Evolutionary conservation across 75 land plant species (phyloP).

Genomic region (Picea glauca): DNA sequence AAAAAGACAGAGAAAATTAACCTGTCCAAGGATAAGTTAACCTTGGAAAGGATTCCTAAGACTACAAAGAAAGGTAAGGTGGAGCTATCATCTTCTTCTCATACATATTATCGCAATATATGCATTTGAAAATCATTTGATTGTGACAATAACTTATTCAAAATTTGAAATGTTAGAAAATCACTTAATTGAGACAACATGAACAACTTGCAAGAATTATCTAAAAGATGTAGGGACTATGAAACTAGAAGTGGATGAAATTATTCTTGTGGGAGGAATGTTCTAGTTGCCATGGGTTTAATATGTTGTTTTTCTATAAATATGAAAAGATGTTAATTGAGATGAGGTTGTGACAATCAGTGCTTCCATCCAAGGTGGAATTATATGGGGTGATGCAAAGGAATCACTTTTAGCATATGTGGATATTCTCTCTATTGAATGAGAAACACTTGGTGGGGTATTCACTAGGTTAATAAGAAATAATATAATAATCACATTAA

Average conservation of each 20-base stretch:
- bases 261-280: constrained; percentile 63
- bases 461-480: constrained; percentile 38
- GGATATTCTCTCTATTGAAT: constrained; percentile 55
- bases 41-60: constrained; percentile 50
- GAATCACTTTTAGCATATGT: constrained; percentile 55
- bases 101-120: constrained; percentile 65
- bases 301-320: constrained; percentile 47
- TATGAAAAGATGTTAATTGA: constrained; percentile 56
- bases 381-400: background rate
- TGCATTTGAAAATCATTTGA: constrained; percentile 57
- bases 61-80: constrained; percentile 66
- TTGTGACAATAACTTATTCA: constrained; percentile 48
- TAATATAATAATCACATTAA: constrained; percentile 62
- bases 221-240: constrained; percentile 52
- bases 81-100: constrained; percentile 56
- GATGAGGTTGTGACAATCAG: constrained; percentile 63
- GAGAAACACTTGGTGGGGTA: constrained; percentile 23
- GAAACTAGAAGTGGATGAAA: constrained; percentile 47
- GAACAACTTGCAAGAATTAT: constrained; percentile 49
- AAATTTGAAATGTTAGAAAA: constrained; percentile 46
- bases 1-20: constrained; percentile 48
- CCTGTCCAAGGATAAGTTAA: constrained; percentile 45
- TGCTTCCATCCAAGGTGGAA: constrained; percentile 19
- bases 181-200: constrained; percentile 45
- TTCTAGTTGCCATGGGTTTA: constrained; percentile 53